These are phyloP conservation scores for Danielia oregonensis DNA, from an alignment of 805 yeast genomes.

Conservation along the genomic window DNA sequence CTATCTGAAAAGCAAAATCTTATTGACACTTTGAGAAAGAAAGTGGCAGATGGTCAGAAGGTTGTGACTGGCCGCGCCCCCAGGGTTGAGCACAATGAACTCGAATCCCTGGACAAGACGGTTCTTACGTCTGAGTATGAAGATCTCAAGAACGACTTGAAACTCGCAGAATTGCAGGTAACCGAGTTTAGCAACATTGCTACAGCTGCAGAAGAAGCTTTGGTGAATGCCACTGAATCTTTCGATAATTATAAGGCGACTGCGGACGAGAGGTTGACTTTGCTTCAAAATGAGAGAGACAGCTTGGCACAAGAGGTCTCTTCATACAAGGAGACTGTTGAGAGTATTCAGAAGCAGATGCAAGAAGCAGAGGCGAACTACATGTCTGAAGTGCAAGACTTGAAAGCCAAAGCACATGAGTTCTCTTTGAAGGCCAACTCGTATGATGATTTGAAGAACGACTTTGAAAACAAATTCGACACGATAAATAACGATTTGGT, in stretches of 20 bases:
- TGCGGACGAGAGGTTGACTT: constrained; percentile 18
- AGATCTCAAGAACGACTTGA: constrained; percentile 51
- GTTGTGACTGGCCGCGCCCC: constrained; percentile 7
- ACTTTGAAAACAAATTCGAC: constrained; percentile 28
- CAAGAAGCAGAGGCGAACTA: constrained; percentile 4
- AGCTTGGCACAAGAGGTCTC: constrained; percentile 17
- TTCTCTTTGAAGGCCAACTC: constrained; percentile 30
- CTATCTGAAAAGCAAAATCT: constrained; percentile 37
- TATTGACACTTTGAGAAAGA: constrained; percentile 37
- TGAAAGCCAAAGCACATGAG: constrained; percentile 20
- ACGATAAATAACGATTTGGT: constrained; percentile 28
- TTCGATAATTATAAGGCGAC: constrained; percentile 41
- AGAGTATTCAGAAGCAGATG: constrained; percentile 4
- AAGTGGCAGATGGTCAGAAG: constrained; percentile 24
- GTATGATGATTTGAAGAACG: constrained; percentile 30
- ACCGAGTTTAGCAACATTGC: constrained; percentile 64
- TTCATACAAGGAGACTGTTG: constrained; percentile 6
- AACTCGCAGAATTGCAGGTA: constrained; percentile 52
- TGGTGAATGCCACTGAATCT: constrained; percentile 49
- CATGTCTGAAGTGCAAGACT: constrained; percentile 10
- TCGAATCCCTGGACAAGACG: constrained; percentile 1
- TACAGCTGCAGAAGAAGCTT: constrained; percentile 61
- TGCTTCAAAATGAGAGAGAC: constrained; percentile 24
- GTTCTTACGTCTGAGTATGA: constrained; percentile 32
- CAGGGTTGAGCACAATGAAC: too few relatives aligned